Conservation (phyloP, 495 filamentous ascomycete genomes). For the Penicillium nucicola region DNA sequence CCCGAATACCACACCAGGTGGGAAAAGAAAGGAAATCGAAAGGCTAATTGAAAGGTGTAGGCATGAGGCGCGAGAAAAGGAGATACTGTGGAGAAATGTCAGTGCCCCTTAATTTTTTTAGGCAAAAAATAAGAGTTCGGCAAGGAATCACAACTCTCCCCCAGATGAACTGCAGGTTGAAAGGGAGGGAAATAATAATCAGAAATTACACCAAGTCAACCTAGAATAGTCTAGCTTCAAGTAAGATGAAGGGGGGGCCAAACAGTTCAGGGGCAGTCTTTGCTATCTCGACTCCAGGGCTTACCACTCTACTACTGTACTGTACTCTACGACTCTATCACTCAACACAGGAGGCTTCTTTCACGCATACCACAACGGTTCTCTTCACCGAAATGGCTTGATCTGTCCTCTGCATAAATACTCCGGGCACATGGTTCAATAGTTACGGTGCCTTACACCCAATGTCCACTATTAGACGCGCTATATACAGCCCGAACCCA, state of each 20-base stretch:
- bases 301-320: no score
- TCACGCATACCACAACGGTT: neutral
- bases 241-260: constrained; percentile 25
- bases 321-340: neutral
- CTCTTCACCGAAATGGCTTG: neutral
- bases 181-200: constrained; percentile 1
- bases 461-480: constrained; percentile 1
- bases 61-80: constrained; percentile 20
- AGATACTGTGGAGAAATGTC: constrained; percentile 16
- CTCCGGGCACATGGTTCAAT: constrained; percentile 8
- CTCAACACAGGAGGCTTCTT: neutral
- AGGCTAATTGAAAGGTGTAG: constrained; percentile 15
- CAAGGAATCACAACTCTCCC: neutral
- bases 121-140: neutral
- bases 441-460: neutral
- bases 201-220: no score
- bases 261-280: constrained; percentile 1
- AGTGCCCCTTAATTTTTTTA: constrained; percentile 18
- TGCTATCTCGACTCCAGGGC: no score
- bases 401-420: neutral
- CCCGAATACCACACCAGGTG: constrained; percentile 24
- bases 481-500: neutral
- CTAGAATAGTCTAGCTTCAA: constrained; percentile 19
- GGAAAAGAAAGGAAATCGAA: constrained; percentile 12
- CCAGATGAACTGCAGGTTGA: neutral